Evolutionary conservation across 495 filamentous ascomycete genomes (phyloP).

Genomic region (Penicillium robsamsonii): DNA sequence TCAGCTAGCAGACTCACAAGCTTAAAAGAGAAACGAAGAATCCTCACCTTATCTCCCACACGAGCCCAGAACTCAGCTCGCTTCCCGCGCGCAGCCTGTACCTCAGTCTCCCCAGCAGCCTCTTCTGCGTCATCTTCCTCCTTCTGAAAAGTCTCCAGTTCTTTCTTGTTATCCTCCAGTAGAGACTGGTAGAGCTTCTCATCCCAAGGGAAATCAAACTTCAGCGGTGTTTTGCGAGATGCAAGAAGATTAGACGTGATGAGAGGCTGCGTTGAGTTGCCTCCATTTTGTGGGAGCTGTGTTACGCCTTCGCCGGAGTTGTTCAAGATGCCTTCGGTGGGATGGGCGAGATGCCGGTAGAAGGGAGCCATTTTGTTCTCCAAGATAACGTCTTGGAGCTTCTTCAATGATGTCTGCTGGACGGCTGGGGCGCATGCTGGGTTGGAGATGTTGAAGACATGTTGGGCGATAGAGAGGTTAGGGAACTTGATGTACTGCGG

Average conservation of each 20-base stretch:
- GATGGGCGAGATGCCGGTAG: slow-evolving; percentile 93
- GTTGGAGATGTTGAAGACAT: slow-evolving; percentile 96
- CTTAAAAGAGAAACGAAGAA: background rate
- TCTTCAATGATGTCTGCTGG: slow-evolving; percentile 73
- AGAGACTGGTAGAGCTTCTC: slow-evolving; percentile 82
- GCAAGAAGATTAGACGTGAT: slow-evolving; percentile 64
- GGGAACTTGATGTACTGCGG: slow-evolving; percentile 96
- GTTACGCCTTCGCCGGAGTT: slow-evolving; percentile 65
- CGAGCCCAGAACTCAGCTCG: slow-evolving; percentile 92
- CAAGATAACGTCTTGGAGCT: slow-evolving; percentile 86
- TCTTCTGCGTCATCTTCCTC: slow-evolving; percentile 93
- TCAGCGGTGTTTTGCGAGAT: slow-evolving; percentile 58
- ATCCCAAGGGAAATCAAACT: slow-evolving; percentile 81
- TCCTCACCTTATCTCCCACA: slow-evolving; percentile 87
- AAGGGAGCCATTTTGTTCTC: slow-evolving; percentile 97
- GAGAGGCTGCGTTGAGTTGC: slow-evolving; percentile 57
- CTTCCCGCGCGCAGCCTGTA: slow-evolving; percentile 88
- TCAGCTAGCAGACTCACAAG: slow-evolving; percentile 13
- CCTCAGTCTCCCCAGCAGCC: slow-evolving; percentile 93
- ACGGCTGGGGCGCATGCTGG: slow-evolving; percentile 65
- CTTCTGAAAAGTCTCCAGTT: slow-evolving; percentile 88
- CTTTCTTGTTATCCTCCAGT: slow-evolving; percentile 82
- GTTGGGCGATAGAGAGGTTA: slow-evolving; percentile 85
- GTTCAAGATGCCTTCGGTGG: slow-evolving; percentile 87
- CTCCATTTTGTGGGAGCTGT: slow-evolving; percentile 52